Percentiles rank a stretch among this genome's conserved stretches.
Evolutionary conservation across 176 grass and related monocot genomes (phyloP).

Genomic region (Guadua angustifolia): DNA sequence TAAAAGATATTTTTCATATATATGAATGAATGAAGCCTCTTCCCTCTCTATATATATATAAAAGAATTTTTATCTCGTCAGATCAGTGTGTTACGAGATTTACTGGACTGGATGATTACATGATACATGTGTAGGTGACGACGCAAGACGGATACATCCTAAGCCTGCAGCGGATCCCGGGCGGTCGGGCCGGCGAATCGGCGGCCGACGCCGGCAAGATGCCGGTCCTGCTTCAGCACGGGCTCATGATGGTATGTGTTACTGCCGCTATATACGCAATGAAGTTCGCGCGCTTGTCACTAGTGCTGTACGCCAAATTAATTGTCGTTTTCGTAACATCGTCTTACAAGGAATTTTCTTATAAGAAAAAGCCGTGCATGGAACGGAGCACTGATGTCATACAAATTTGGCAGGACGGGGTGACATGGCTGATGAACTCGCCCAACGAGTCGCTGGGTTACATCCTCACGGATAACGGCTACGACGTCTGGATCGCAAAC

Average conservation of each 20-base stretch:
- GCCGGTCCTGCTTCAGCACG: slow-evolving; percentile 61
- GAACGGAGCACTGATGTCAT: background rate
- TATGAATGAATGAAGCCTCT: too few species aligned
- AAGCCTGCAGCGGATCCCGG: slow-evolving; percentile 56
- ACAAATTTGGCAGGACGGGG: slow-evolving; percentile 47
- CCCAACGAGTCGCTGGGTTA: slow-evolving; percentile 56
- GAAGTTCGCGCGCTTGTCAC: background rate
- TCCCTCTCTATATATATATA: too few species aligned
- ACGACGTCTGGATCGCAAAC: slow-evolving; percentile 71
- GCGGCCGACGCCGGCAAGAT: slow-evolving; percentile 14
- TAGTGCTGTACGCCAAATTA: background rate
- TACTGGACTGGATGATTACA: too few species aligned
- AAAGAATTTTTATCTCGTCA: too few species aligned
- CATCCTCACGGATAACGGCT: slow-evolving; percentile 60
- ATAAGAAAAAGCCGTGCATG: background rate
- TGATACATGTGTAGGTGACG: slow-evolving; percentile 42
- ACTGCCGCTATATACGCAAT: background rate
- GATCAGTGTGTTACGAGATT: too few species aligned
- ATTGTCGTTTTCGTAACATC: too few species aligned
- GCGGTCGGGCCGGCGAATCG: background rate
- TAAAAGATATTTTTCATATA: too few species aligned
- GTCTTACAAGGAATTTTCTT: too few species aligned
- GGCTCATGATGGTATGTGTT: slow-evolving; percentile 50
- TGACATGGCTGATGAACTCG: slow-evolving; percentile 61
- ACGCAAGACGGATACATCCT: slow-evolving; percentile 65